Conservation (phyloP, 164 flowering plant species). For the Dillenia suffruticosa region DNA sequence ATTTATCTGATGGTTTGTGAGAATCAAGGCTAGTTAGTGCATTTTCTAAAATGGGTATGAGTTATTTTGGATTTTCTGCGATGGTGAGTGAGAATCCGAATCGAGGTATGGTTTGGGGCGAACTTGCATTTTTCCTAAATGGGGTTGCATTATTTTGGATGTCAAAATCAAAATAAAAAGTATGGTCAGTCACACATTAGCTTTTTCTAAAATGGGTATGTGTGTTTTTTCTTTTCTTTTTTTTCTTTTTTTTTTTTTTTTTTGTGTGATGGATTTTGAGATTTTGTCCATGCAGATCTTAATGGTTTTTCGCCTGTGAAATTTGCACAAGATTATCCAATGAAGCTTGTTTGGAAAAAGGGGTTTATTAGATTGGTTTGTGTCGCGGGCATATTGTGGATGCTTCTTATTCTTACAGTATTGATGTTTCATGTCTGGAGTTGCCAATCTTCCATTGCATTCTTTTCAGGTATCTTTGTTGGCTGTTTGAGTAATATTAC, state of each 20-base stretch:
- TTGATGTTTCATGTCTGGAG: slow-evolving; percentile 83
- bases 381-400: slow-evolving; percentile 81
- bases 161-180: background rate
- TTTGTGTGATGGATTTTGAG: background rate
- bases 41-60: too few species aligned
- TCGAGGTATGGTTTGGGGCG: too few species aligned
- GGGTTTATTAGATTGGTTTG: slow-evolving; percentile 77
- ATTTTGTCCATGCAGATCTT: slow-evolving; percentile 29
- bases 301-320: slow-evolving; percentile 38
- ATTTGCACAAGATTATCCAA: slow-evolving; percentile 39
- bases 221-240: background rate
- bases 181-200: background rate
- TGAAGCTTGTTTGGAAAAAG: slow-evolving; percentile 69
- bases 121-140: too few species aligned
- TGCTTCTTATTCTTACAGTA: slow-evolving; percentile 72
- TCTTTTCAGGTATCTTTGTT: slow-evolving; percentile 64
- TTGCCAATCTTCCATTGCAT: slow-evolving; percentile 72
- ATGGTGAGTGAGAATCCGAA: too few species aligned
- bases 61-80: too few species aligned
- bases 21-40: too few species aligned
- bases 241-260: background rate
- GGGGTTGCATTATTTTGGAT: too few species aligned
- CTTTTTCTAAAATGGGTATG: too few species aligned
- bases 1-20: background rate
- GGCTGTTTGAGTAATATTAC: background rate